Evolutionary conservation across 495 filamentous ascomycete genomes (phyloP).

Genomic region (Penicillium coffeae): DNA sequence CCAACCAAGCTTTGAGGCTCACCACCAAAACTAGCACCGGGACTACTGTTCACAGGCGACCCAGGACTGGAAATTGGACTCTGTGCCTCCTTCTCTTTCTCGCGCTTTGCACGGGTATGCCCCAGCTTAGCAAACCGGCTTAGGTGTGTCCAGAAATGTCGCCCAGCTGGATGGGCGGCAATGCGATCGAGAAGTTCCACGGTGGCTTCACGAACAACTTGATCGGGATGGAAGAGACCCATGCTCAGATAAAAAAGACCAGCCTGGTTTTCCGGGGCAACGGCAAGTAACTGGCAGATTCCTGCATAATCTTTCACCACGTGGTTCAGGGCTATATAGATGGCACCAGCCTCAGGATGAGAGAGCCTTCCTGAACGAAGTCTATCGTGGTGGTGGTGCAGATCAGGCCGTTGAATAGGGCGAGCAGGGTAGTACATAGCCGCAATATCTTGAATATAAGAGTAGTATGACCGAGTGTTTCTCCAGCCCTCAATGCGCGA

Average conservation of each 20-base stretch:
- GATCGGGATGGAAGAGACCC: constrained; percentile 88
- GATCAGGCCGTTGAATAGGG: constrained; percentile 77
- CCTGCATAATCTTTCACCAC: constrained; percentile 79
- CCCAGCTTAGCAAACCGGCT: constrained; percentile 86
- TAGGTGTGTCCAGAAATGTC: constrained; percentile 86
- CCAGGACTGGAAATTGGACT: constrained; percentile 19
- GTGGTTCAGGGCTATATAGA: constrained; percentile 76
- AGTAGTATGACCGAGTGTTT: constrained; percentile 90
- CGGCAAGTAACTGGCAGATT: constrained; percentile 81
- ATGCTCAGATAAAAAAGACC: constrained; percentile 90
- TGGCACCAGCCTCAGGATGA: constrained; percentile 64
- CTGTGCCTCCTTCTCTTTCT: constrained; percentile 46
- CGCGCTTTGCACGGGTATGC: constrained; percentile 63
- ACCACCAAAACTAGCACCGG: constrained; percentile 22
- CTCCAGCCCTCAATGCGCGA: constrained; percentile 94
- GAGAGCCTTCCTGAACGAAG: constrained; percentile 73
- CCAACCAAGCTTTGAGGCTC: constrained; percentile 39
- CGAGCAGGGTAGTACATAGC: constrained; percentile 50
- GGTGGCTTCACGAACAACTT: constrained; percentile 70
- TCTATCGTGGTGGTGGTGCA: constrained; percentile 89
- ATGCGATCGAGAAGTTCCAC: constrained; percentile 82
- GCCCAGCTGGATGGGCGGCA: constrained; percentile 78
- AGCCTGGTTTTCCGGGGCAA: constrained; percentile 80
- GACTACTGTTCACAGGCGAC: constrained; percentile 8
- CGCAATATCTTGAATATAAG: constrained; percentile 79